These are phyloP conservation scores for Candida coquimbonensis DNA, from an alignment of 805 yeast species.

Conservation along the genomic window DNA sequence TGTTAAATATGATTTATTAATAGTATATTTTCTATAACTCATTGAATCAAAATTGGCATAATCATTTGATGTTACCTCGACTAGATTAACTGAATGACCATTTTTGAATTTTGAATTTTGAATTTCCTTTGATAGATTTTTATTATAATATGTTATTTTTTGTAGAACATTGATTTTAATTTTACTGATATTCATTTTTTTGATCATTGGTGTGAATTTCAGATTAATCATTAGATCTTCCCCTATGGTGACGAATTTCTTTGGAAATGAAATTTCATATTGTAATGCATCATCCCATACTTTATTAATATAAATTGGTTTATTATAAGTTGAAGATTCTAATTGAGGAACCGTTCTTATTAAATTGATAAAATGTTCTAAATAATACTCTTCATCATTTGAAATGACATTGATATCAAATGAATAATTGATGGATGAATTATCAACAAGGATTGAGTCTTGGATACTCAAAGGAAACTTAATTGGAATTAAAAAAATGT, in stretches of 20 bases:
- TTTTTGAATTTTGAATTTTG: slow-evolving; percentile 31
- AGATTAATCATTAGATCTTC: slow-evolving; percentile 49
- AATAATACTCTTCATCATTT: slow-evolving; percentile 14
- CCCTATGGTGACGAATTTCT: slow-evolving; percentile 56
- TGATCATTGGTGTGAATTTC: slow-evolving; percentile 59
- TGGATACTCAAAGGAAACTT: slow-evolving; percentile 57
- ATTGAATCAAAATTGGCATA: slow-evolving; percentile 32
- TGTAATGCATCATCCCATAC: slow-evolving; percentile 67
- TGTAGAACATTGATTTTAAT: slow-evolving; percentile 62
- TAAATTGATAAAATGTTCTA: slow-evolving; percentile 27
- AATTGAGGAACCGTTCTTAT: slow-evolving; percentile 35
- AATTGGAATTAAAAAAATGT: slow-evolving; percentile 59
- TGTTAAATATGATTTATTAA: slow-evolving; percentile 37
- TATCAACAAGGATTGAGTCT: slow-evolving; percentile 47
- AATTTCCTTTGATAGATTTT: slow-evolving; percentile 38
- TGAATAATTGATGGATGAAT: slow-evolving; percentile 34
- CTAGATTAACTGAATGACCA: slow-evolving; percentile 51
- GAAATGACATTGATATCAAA: slow-evolving; percentile 13
- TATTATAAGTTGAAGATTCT: slow-evolving; percentile 41
- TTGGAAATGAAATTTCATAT: slow-evolving; percentile 66
- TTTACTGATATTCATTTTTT: slow-evolving; percentile 55
- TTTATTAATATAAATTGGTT: slow-evolving; percentile 70
- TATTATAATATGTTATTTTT: slow-evolving; percentile 55
- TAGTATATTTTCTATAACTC: slow-evolving; percentile 54
- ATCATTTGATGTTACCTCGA: slow-evolving; percentile 50